Percentiles rank a stretch among this genome's conserved stretches.
phyloP scores from a whole-genome alignment of 306 rosid genomes.

The Spatholobus suberectus region DNA sequence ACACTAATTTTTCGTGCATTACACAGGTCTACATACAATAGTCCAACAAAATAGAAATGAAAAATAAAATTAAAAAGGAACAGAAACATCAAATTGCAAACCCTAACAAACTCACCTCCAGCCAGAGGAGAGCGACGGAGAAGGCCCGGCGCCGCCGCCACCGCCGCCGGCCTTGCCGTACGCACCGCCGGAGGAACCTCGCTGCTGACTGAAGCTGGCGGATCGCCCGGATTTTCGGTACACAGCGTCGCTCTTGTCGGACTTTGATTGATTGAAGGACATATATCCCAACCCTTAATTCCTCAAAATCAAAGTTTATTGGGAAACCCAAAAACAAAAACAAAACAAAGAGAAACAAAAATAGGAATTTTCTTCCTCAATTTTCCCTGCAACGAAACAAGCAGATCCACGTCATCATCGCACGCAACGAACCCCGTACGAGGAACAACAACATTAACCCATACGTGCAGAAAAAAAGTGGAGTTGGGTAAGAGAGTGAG shows the following conservation, averaged over 20 bases:
- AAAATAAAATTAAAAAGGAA: too few species aligned
- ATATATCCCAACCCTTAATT: constrained; percentile 83
- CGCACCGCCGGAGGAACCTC: constrained; percentile 63
- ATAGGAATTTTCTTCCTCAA: constrained; percentile 18
- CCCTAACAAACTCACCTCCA: constrained; percentile 67
- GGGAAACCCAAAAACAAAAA: not conserved
- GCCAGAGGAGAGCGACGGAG: constrained; percentile 55
- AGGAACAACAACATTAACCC: not conserved
- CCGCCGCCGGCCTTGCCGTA: constrained; percentile 76
- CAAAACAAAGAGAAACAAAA: not conserved
- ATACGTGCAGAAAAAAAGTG: not conserved
- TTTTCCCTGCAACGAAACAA: constrained; percentile 64
- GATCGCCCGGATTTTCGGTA: constrained; percentile 81
- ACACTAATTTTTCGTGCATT: too few species aligned
- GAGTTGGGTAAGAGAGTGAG: constrained; percentile 15
- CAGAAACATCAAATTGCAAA: not conserved
- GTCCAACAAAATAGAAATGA: too few species aligned
- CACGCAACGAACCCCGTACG: not conserved
- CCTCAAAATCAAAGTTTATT: constrained; percentile 44
- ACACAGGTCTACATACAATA: too few species aligned
- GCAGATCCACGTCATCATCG: constrained; percentile 49
- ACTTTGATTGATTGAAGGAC: constrained; percentile 97
- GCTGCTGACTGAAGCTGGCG: constrained; percentile 77
- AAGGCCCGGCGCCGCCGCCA: constrained; percentile 71
- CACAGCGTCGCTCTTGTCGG: constrained; percentile 80